Evolutionary conservation across 2,329 filamentous ascomycete genomes (phyloP).

Genomic region (Huntiella decipiens): DNA sequence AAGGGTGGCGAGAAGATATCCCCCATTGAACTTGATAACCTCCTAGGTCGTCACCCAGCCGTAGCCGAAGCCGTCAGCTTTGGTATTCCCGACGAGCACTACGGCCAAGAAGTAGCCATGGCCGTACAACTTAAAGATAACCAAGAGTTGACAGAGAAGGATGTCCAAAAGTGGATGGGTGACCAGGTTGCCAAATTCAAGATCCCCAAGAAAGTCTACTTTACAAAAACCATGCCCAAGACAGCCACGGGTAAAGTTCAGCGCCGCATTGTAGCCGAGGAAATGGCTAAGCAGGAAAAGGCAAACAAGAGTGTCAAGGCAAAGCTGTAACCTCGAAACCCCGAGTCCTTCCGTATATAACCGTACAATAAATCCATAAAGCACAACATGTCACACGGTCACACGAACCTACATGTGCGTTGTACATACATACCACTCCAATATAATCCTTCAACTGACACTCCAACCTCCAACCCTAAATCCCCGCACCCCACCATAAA

Average conservation of each 20-base stretch:
- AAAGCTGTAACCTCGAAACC: neutral
- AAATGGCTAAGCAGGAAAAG: constrained; percentile 56
- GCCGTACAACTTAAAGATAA: constrained; percentile 56
- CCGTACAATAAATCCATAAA: neutral
- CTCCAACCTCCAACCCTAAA: neutral
- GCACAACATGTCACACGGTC: neutral
- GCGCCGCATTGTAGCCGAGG: constrained; percentile 66
- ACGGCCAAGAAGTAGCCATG: constrained; percentile 64
- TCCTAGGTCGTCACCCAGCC: constrained; percentile 51
- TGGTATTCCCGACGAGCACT: constrained; percentile 63
- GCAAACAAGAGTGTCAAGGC: constrained; percentile 14
- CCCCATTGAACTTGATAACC: constrained; percentile 74
- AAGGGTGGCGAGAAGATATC: constrained; percentile 82
- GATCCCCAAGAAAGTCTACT: constrained; percentile 69
- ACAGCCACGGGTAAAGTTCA: constrained; percentile 86
- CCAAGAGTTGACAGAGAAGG: constrained; percentile 33
- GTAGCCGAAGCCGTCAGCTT: constrained; percentile 69
- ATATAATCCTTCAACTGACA: neutral
- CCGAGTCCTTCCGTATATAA: neutral
- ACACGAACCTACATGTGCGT: neutral
- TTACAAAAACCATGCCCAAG: constrained; percentile 72
- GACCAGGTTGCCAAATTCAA: constrained; percentile 67
- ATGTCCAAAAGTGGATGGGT: constrained; percentile 48
- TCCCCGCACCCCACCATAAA: neutral
- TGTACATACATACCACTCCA: neutral